phyloP scores from a whole-genome alignment of 2,329 filamentous ascomycete species.

The Xylaria sp. region DNA sequence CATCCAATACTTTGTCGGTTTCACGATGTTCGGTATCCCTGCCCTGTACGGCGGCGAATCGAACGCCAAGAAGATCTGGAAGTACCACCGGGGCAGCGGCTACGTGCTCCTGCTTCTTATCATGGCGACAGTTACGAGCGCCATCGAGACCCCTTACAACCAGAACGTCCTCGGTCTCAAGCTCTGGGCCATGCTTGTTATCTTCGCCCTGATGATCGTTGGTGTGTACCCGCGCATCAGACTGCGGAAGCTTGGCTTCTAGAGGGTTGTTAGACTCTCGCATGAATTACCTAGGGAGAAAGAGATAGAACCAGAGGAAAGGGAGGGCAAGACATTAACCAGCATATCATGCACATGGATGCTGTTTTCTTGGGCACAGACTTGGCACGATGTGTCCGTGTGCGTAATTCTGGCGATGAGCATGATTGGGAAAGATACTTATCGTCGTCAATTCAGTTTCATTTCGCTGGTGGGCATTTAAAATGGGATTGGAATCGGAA shows the following conservation, averaged over 20 bases:
- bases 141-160: conserved; percentile 73
- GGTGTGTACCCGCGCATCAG: conserved; percentile 76
- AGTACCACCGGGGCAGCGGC: conserved; percentile 76
- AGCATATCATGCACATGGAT: background rate
- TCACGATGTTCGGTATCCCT: conserved; percentile 76
- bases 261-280: background rate
- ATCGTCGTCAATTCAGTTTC: too few species aligned
- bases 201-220: conserved; percentile 58
- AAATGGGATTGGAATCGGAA: too few species aligned
- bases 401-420: background rate
- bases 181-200: conserved; percentile 69
- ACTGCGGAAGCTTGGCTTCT: conserved; percentile 71
- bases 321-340: background rate
- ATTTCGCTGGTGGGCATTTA: too few species aligned
- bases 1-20: conserved; percentile 70
- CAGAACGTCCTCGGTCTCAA: conserved; percentile 62
- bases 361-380: background rate
- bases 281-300: background rate
- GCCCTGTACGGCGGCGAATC: conserved; percentile 70
- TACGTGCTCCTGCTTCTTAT: conserved; percentile 68
- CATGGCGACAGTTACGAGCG: conserved; percentile 67
- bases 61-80: conserved; percentile 78
- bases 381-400: background rate
- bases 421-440: too few species aligned
- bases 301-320: background rate